Evolutionary conservation across 2,329 filamentous ascomycete species (phyloP).

Genomic region (Akanthomyces dipterigenus): DNA sequence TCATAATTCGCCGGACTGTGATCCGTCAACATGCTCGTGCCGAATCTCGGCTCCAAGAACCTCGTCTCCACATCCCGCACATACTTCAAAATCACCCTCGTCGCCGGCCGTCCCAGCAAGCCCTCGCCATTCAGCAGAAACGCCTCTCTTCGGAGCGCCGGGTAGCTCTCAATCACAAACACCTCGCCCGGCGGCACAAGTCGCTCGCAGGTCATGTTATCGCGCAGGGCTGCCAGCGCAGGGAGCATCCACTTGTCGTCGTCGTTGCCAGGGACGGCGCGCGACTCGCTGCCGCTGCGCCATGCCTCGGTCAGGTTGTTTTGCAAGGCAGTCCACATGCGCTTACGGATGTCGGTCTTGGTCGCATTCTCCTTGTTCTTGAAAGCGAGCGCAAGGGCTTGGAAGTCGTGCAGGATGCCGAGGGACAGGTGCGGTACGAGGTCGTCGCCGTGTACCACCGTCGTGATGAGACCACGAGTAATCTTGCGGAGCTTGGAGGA

Average conservation of each 20-base stretch:
- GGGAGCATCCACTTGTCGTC: slow-evolving; percentile 65
- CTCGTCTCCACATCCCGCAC: slow-evolving; percentile 62
- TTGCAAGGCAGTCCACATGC: slow-evolving; percentile 59
- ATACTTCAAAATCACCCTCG: slow-evolving; percentile 62
- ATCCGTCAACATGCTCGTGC: slow-evolving; percentile 66
- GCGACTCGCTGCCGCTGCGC: slow-evolving; percentile 35
- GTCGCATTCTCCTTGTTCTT: slow-evolving; percentile 63
- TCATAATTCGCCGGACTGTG: slow-evolving; percentile 72
- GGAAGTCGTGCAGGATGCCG: slow-evolving; percentile 67
- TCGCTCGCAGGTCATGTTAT: slow-evolving; percentile 62
- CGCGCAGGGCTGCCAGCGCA: slow-evolving; percentile 58
- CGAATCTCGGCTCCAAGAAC: slow-evolving; percentile 66
- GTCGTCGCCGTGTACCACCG: slow-evolving; percentile 65
- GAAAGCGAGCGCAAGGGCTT: slow-evolving; percentile 64
- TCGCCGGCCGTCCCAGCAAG: slow-evolving; percentile 57
- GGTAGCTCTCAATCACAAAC: slow-evolving; percentile 62
- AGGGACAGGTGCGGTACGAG: slow-evolving; percentile 68
- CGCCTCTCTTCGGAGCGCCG: slow-evolving; percentile 60
- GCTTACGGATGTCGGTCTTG: slow-evolving; percentile 58
- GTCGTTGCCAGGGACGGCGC: slow-evolving; percentile 34
- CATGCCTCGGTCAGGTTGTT: slow-evolving; percentile 56
- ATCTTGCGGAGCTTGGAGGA: slow-evolving; percentile 61
- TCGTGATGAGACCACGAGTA: slow-evolving; percentile 69
- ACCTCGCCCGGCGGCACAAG: slow-evolving; percentile 71
- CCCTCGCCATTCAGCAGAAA: slow-evolving; percentile 43